A percentile compares a stretch with the other conserved stretches of the same genome.
These are phyloP conservation scores for Rutstroemia sp. DNA, from an alignment of 2,329 filamentous ascomycete genomes.

Conservation along the genomic window DNA sequence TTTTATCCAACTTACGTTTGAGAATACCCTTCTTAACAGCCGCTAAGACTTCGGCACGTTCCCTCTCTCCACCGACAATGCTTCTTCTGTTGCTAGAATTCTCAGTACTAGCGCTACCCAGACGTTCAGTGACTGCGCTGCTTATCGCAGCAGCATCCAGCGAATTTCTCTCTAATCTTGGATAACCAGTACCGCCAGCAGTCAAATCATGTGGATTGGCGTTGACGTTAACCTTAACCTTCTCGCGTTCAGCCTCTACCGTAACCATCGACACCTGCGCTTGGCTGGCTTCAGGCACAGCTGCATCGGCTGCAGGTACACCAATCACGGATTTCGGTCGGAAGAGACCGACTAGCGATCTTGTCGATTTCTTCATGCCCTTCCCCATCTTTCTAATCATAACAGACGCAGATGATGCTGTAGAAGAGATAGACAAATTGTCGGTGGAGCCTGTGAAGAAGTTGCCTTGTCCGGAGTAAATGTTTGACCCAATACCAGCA, in stretches of 20 bases:
- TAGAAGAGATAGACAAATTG: slow-evolving; percentile 86
- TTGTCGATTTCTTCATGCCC: slow-evolving; percentile 90
- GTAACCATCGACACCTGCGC: slow-evolving; percentile 94
- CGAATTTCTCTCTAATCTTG: slow-evolving; percentile 76
- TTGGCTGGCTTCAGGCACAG: slow-evolving; percentile 59
- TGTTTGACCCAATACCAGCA: slow-evolving; percentile 82
- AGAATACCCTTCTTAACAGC: slow-evolving; percentile 93
- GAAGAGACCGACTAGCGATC: slow-evolving; percentile 90
- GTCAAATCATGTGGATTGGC: slow-evolving; percentile 58
- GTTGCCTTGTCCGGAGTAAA: slow-evolving; percentile 79
- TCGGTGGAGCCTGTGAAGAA: slow-evolving; percentile 89
- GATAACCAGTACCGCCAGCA: slow-evolving; percentile 72
- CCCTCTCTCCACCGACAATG: slow-evolving; percentile 82
- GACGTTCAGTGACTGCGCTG: slow-evolving; percentile 38
- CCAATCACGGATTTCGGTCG: slow-evolving; percentile 87
- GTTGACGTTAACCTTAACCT: slow-evolving; percentile 59
- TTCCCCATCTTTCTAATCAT: slow-evolving; percentile 99
- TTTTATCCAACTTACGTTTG: slow-evolving; percentile 72
- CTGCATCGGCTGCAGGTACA: slow-evolving; percentile 62
- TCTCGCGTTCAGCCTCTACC: slow-evolving; percentile 83
- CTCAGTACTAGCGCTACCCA: slow-evolving; percentile 51
- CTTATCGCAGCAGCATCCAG: slow-evolving; percentile 55
- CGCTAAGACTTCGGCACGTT: slow-evolving; percentile 84
- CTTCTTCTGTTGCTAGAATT: slow-evolving; percentile 67
- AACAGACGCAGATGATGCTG: slow-evolving; percentile 80